Evolutionary conservation across 306 rosid genomes (phyloP), one percentile per base, ranked within the genome.

Genomic region (Cucurbita pepo): DNA sequence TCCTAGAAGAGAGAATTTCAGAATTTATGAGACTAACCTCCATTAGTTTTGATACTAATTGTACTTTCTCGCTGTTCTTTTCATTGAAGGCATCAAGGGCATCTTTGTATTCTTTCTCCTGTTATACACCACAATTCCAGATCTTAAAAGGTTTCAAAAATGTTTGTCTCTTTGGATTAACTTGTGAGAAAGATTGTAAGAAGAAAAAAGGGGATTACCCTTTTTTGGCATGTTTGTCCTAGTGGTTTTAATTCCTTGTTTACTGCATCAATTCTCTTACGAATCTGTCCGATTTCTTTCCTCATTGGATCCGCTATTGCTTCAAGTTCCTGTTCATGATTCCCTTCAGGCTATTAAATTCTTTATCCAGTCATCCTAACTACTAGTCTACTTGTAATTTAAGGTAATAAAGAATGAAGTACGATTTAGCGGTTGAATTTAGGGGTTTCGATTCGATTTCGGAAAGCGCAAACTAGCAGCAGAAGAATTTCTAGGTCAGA

Each of bases 211-310:
- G 0, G 1, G 0, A 1, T 4, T 7, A 94, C 99, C 96, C 88
- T 95, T 84, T 82, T 95, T 63, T 89, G 99, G 87, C 95, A 91
- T 34, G 88, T 83, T 41, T 81, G 90, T 69, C 99, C 97, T 62
- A 91, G 85, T 59, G 99, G 99, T 85, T 89, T 91, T 78, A 95
- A 85, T 80, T 95, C 99, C 84, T 91, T 95, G 95, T 88, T 91
- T 40, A 88, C 81, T 14, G 81, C 38, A 82, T 95, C 99, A 36
- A 95, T 91, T 87, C 79, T 95, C 89, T 95, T 95, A 45, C 99
- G 76, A 74, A 95, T 90, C 18, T 56, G 8, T n/a, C 83, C 79
- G 75, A 91, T 96, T 43, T 95, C 97, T 83, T 95, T 95, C 82
- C 91, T 95, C 97, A 83, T 81, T 48, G 99, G 99, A 89, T 95